Conservation (phyloP, 2,329 filamentous ascomycete species). For the Bipolaris sorokiniana region DNA sequence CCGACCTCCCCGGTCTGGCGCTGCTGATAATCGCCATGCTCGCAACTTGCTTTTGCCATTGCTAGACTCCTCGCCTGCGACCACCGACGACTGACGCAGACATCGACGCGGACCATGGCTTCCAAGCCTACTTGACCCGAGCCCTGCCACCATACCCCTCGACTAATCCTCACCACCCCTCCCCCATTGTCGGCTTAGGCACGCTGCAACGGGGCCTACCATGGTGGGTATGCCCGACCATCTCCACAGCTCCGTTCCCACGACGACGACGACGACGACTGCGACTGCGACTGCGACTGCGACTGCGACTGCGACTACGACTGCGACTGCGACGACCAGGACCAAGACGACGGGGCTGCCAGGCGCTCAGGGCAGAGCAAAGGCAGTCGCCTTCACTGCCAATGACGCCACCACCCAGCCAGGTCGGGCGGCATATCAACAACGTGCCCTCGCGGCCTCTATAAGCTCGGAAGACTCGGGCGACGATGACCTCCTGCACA, state of each 20-base stretch:
- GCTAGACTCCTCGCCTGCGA: conserved; percentile 1
- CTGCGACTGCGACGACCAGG: conserved; percentile 7
- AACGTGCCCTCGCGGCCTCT: conserved; percentile 24
- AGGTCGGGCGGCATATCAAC: conserved; percentile 3
- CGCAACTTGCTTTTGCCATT: conserved; percentile 5
- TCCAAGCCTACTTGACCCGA: conserved; percentile 3
- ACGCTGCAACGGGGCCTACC: conserved; percentile 9
- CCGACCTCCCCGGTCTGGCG: neutral
- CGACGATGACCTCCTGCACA: conserved; percentile 26
- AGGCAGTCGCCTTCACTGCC: conserved; percentile 31
- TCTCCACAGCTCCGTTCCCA: conserved; percentile 1
- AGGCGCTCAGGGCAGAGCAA: conserved; percentile 20
- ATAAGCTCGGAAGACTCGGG: conserved; percentile 21
- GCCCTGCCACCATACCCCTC: neutral
- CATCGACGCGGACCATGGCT: neutral
- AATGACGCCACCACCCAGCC: conserved; percentile 19
- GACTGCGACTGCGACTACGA: conserved; percentile 3
- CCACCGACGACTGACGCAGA: conserved; percentile 1
- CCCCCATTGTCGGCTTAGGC: neutral
- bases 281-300: too few relatives aligned
- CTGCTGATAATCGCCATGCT: conserved; percentile 4
- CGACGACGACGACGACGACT: conserved; percentile 14
- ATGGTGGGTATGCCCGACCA: conserved; percentile 34
- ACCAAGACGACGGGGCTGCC: conserved; percentile 1
- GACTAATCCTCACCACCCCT: neutral